Percentiles rank a stretch among this genome's conserved stretches.
Evolutionary conservation across 306 rosid species (phyloP).

Genomic region (Lathyrus tuberosus): DNA sequence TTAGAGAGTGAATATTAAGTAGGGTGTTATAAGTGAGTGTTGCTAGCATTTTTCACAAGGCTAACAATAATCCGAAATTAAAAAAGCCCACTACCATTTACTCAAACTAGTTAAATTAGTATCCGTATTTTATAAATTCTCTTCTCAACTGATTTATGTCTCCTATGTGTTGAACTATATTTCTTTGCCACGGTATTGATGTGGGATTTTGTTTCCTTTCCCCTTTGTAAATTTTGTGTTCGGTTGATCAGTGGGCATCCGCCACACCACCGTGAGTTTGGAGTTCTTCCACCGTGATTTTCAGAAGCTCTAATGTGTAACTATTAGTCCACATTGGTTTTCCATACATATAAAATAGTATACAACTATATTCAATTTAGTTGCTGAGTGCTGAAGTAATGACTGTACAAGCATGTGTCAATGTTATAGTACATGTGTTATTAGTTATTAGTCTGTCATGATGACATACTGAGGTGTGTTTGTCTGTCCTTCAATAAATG

Average conservation of each 20-base stretch:
- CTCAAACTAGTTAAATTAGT: neutral
- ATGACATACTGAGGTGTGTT: neutral
- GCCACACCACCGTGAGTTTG: no score
- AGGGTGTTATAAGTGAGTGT: no score
- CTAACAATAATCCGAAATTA: neutral
- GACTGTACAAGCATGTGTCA: neutral
- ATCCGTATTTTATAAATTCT: neutral
- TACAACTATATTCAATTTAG: neutral
- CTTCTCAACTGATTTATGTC: neutral
- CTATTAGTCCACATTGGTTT: no score
- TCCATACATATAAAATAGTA: no score
- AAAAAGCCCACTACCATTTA: neutral
- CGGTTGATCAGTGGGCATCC: no score
- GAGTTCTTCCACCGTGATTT: no score
- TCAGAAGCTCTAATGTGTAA: no score
- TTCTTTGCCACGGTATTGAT: neutral
- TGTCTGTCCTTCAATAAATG: neutral
- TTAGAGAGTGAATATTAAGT: no score
- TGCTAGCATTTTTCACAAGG: neutral
- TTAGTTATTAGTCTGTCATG: neutral
- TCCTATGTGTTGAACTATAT: neutral
- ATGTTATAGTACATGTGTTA: neutral
- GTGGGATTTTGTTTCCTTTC: neutral
- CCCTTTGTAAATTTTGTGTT: no score
- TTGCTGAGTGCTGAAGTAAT: neutral